phyloP scores from a whole-genome alignment of 495 filamentous ascomycete species.

The Cercophora scortea region DNA sequence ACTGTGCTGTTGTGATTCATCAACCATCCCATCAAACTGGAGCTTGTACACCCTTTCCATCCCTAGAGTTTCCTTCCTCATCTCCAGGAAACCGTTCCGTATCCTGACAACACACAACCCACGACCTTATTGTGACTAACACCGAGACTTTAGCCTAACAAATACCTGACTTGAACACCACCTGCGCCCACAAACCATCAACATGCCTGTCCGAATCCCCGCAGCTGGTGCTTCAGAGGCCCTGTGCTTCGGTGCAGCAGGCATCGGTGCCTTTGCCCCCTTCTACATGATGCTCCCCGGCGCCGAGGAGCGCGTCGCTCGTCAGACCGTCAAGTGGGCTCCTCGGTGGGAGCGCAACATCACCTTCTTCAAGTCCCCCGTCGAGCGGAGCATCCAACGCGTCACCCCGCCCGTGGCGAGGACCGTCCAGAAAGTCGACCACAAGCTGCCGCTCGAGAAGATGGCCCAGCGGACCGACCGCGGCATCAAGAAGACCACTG shows the following conservation, averaged over 20 bases:
- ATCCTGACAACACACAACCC: too few relatives aligned
- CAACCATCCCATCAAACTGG: too few relatives aligned
- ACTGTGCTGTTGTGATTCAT: too few relatives aligned
- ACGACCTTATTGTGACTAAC: neutral
- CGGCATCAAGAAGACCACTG: slow-evolving; percentile 33
- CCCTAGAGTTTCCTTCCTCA: too few relatives aligned
- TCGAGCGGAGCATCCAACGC: slow-evolving; percentile 33
- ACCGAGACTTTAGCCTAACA: neutral
- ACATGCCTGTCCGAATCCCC: slow-evolving; percentile 42
- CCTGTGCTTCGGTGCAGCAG: slow-evolving; percentile 34
- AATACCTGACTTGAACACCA: neutral
- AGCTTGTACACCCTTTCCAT: too few relatives aligned
- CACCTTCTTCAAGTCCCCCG: slow-evolving; percentile 34
- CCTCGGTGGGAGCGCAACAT: slow-evolving; percentile 45
- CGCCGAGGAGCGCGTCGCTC: slow-evolving; percentile 34
- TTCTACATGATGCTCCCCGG: slow-evolving; percentile 42
- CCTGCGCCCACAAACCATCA: slow-evolving; percentile 10
- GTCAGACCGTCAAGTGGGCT: slow-evolving; percentile 39
- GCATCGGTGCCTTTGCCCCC: slow-evolving; percentile 35
- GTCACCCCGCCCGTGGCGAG: slow-evolving; percentile 32
- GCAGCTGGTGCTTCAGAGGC: slow-evolving; percentile 29
- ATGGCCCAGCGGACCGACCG: slow-evolving; percentile 32
- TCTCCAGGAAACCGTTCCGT: too few relatives aligned
- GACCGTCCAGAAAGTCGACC: slow-evolving; percentile 32
- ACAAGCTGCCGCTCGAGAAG: slow-evolving; percentile 35